Conservation (phyloP, 2,329 filamentous ascomycete genomes). For the Talaromyces verruculosus region DNA sequence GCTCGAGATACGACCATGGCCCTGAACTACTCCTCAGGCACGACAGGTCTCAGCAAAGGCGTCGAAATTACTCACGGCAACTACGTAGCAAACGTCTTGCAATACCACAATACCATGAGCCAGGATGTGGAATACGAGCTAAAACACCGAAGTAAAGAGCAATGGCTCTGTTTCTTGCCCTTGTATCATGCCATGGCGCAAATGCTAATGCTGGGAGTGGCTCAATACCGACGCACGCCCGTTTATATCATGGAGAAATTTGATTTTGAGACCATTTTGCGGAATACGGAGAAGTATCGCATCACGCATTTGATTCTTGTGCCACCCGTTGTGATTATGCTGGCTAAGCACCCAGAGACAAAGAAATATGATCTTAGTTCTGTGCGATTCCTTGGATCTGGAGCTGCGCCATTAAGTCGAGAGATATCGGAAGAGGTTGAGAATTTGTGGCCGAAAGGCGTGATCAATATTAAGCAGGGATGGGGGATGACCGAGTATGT, state of each 20-base stretch:
- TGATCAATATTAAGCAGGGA: slow-evolving; percentile 64
- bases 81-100: slow-evolving; percentile 68
- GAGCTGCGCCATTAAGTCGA: slow-evolving; percentile 66
- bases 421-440: slow-evolving; percentile 57
- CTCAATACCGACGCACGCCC: slow-evolving; percentile 59
- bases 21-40: slow-evolving; percentile 73
- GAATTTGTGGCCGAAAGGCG: slow-evolving; percentile 53
- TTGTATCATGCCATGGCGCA: slow-evolving; percentile 76
- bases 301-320: slow-evolving; percentile 68
- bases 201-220: slow-evolving; percentile 60
- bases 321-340: slow-evolving; percentile 70
- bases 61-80: slow-evolving; percentile 78
- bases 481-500: slow-evolving; percentile 61
- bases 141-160: slow-evolving; percentile 41
- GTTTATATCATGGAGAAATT: slow-evolving; percentile 79
- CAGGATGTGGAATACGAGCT: slow-evolving; percentile 52
- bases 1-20: slow-evolving; percentile 53
- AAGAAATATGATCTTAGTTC: slow-evolving; percentile 68
- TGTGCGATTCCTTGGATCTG: slow-evolving; percentile 59
- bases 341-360: slow-evolving; percentile 69
- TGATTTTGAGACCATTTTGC: slow-evolving; percentile 70
- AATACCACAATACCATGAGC: slow-evolving; percentile 54
- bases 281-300: slow-evolving; percentile 64
- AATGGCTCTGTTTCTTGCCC: slow-evolving; percentile 67
- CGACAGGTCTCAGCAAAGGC: slow-evolving; percentile 80